Evolutionary conservation across 352 stramenopile species (phyloP).

Genomic region (Pythium apleroticum): DNA sequence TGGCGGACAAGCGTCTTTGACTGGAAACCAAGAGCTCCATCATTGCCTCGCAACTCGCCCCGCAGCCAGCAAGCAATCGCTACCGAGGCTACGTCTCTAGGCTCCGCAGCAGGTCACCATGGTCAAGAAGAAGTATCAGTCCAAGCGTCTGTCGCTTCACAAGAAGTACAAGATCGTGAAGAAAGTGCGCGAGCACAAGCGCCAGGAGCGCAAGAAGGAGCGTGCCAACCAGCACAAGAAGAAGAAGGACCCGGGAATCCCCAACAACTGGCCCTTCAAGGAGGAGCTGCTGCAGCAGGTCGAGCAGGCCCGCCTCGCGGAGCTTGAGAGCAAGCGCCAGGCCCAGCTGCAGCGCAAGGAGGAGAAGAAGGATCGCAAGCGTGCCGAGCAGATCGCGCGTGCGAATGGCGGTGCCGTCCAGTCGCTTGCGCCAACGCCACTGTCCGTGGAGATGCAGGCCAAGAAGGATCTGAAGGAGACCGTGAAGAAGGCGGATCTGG

Average conservation of each 20-base stretch:
- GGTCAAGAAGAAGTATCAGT: constrained; percentile 99
- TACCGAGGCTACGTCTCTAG: neutral
- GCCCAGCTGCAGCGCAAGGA: constrained; percentile 61
- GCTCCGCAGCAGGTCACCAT: constrained; percentile 53
- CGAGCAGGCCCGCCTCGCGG: constrained; percentile 73
- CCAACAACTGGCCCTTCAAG: constrained; percentile 99
- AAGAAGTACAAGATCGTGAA: constrained; percentile 98
- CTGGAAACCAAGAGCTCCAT: constrained; percentile 22
- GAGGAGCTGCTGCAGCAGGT: constrained; percentile 90
- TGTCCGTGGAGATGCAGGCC: constrained; percentile 73
- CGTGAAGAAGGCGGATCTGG: constrained; percentile 60
- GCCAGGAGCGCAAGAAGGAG: constrained; percentile 93
- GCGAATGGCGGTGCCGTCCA: constrained; percentile 26
- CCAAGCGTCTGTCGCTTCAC: constrained; percentile 96
- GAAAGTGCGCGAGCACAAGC: constrained; percentile 93
- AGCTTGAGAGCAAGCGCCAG: constrained; percentile 62
- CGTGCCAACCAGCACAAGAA: constrained; percentile 89
- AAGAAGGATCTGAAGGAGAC: constrained; percentile 80
- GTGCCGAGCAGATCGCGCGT: constrained; percentile 31
- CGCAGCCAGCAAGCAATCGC: neutral
- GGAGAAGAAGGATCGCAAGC: constrained; percentile 74
- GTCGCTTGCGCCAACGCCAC: constrained; percentile 42
- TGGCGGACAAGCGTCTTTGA: constrained; percentile 17
- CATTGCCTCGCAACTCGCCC: neutral
- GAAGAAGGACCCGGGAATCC: constrained; percentile 97